Evolutionary conservation across 148 eudicot species (phyloP), one percentile per base, ranked within the genome.

Genomic region (Hydrangea macrophylla): DNA sequence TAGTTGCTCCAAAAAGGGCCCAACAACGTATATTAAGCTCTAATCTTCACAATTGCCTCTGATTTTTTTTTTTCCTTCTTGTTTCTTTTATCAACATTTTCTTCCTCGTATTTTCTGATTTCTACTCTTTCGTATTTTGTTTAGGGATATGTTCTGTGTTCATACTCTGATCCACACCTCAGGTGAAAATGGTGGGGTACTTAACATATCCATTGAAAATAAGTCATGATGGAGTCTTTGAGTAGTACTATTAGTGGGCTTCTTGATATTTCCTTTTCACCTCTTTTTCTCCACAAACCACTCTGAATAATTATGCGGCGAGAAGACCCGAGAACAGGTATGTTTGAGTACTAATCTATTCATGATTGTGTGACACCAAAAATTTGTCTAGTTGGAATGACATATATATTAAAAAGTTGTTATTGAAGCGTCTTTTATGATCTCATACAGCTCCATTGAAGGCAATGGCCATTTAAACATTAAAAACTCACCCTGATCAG

Each of bases 401-500:
- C 39, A 15, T 1, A 17, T 0, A 65, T 23, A 12, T 40, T 40
- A 7, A 55, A 30, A 55, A 72, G 62, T 32, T 63, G 51, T 72
- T 71, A 40, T 55, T 32, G 28, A 6, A 28, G 8, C 5, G 13
- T 48, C 33, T 62, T 39, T 35, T 54, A 12, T 71, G 5, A 56
- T 55, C 55, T 15, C 56, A 42, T 55, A 72, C 69, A 62, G 28
- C 74, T 55, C 68, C 32, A 40, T 51, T 63, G 51, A 63, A 62
- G 50, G 62, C 55, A 67, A 48, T 15, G 2, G 55, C 20, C 48
- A 61, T 40, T 63, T 39, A 40, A 39, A 7, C 42, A 42, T 45
- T 39, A n/a, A 65, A 71, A 65, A 26, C 24, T 23, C 64, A 24
- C 58, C 30, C 72, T 55, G 28, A 44, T 73, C 30, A 37, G 13